Percentiles rank a stretch among this genome's conserved stretches.
Evolutionary conservation across 371 early-diverging fungal species (phyloP).

Genomic region (Catenaria anguillulae): DNA sequence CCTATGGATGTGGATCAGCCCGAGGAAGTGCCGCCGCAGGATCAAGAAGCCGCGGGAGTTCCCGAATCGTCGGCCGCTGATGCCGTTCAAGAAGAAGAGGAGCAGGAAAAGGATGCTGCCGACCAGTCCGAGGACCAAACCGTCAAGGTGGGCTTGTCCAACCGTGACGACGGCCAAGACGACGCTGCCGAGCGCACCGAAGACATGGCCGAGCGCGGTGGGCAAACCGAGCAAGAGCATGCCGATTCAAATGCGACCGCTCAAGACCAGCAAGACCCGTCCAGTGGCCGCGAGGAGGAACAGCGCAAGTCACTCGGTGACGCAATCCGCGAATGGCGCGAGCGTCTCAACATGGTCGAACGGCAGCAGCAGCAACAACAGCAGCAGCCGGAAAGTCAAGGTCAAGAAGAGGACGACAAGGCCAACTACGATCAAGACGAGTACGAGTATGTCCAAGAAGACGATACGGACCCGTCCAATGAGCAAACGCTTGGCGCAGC

Average conservation of each 20-base stretch:
- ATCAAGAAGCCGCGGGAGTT: neutral
- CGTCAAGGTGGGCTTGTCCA: constrained; percentile 7
- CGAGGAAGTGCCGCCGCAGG: neutral
- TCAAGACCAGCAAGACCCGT: neutral
- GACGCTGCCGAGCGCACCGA: neutral
- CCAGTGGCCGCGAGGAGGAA: neutral
- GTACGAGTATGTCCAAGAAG: constrained; percentile 16
- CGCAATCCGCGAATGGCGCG: neutral
- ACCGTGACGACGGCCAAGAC: constrained; percentile 3
- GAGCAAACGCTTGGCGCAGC: constrained; percentile 27
- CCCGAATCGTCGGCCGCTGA: constrained; percentile 6
- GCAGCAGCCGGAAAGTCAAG: neutral
- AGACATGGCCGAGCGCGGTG: constrained; percentile 2
- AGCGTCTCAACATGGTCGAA: neutral
- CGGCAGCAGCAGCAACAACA: neutral
- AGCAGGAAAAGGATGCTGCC: constrained; percentile 25
- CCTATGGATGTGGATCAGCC: constrained; percentile 19
- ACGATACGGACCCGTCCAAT: constrained; percentile 15
- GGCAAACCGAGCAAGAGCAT: neutral
- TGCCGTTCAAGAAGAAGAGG: constrained; percentile 24
- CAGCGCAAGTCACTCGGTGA: neutral
- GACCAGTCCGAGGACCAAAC: neutral
- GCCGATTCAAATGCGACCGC: neutral
- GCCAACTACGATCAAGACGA: constrained; percentile 14
- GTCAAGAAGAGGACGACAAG: constrained; percentile 18